Evolutionary conservation across 2,329 filamentous ascomycete species (phyloP), one percentile per base, ranked within the genome.

Genomic region (Dothiorella sarmentorum): DNA sequence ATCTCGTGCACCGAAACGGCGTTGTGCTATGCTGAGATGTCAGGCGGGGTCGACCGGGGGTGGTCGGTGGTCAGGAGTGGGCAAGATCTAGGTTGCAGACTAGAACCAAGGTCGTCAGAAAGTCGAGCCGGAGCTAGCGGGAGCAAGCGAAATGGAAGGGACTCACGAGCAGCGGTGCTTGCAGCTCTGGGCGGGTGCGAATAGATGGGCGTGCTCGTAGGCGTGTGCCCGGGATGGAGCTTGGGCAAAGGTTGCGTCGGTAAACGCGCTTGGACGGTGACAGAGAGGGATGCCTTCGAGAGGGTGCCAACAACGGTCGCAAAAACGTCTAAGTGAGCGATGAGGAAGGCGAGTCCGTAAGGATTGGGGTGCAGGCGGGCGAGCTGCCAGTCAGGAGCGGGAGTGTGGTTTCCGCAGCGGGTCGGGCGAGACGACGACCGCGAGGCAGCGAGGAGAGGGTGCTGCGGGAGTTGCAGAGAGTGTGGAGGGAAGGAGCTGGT

Each of bases 401-500:
- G 51, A 27, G 37, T 37, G 57, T 60, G 27, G 68, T 64, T 72
- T 73, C 71, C 71, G 69, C 67, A 60, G 40, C 37, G 45, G 47
- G 40, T 35, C 27, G 40, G 38, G 45, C 35, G 33, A 33, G 27
- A n/a, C 22, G 33, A 27, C 43, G 66, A 62, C 66, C 68, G 64
- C 63, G 26, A 61, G 38, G 57, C 60, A 38, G 44, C 37, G 47
- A 44, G 27, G 40, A 49, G 44, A 47, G 44, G 35, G 29, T 42
- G 60, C 27, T 45, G 58, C 56, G 65, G 55, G 40, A 31, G 55
- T 35, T 18, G 42, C 40, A 57, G 55, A 57, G 45, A 59, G 44
- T 71, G 67, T 66, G 70, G 65, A 66, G 62, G 63, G 68, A 71
- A 72, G 67, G 70, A 72, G 47, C 47, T 52, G 47, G 53, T 43